Conservation (phyloP, 768 basidiomycete genomes). For the Macrolepiota dolichaula region DNA sequence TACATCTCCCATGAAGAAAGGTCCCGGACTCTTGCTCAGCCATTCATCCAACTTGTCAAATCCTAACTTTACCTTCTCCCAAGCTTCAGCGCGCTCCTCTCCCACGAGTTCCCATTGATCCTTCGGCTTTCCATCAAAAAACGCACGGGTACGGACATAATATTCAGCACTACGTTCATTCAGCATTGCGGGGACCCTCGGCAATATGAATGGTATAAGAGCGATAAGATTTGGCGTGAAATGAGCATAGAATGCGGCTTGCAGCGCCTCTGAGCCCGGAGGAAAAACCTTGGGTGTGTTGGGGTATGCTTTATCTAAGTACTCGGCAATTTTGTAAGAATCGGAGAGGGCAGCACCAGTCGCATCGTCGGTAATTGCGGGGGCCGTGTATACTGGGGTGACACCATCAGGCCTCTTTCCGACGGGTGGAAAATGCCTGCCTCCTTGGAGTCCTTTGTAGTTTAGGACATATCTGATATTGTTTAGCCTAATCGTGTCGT, state of each 20-base stretch:
- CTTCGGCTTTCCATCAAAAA: not conserved
- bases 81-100: conserved; percentile 1
- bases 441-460: no score
- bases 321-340: conserved; percentile 36
- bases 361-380: conserved; percentile 39
- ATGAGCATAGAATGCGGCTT: conserved; percentile 23
- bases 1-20: conserved; percentile 9
- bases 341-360: conserved; percentile 31
- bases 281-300: conserved; percentile 30
- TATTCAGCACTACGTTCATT: conserved; percentile 11
- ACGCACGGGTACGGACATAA: conserved; percentile 2
- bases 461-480: no score
- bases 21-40: conserved; percentile 1
- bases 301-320: conserved; percentile 42
- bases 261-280: conserved; percentile 26
- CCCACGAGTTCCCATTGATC: conserved; percentile 1
- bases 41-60: conserved; percentile 11
- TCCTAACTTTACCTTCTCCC: not conserved
- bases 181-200: not conserved
- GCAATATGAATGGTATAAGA: conserved; percentile 5
- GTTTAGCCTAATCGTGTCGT: no score
- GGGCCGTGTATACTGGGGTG: conserved; percentile 32
- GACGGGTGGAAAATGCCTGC: conserved; percentile 28
- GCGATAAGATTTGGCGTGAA: conserved; percentile 14
- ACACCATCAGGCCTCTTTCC: conserved; percentile 21